Evolutionary conservation across 148 eudicot genomes (phyloP), one percentile per base, ranked within the genome.

Genomic region (Pouteria glomerata): DNA sequence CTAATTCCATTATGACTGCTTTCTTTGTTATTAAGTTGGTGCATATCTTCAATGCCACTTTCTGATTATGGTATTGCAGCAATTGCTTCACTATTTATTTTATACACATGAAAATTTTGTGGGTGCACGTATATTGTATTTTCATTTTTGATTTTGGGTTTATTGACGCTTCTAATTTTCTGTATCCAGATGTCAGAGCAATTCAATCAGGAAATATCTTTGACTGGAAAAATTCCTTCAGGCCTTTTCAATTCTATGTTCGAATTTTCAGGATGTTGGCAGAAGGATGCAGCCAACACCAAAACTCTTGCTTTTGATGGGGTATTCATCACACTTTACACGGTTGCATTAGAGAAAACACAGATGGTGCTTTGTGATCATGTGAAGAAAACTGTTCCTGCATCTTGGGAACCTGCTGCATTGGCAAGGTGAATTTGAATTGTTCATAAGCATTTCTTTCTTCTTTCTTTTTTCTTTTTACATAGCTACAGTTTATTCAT

Each of bases 321-420:
- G 57, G 87, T 95, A 63, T 87, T 90, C 76, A 91, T 95, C 77
- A 86, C 90, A 33, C 77, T 95, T 42, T 95, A 95, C 71, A 77
- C 97, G 16, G 84, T 92, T 77, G 97, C 96, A 48, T 85, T 95
- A 44, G 97, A 92, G 81, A 89, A 92, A 72, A 79, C 89, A 84
- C 99, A 91, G 60, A 75, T 91, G 88, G 87, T 89, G 73, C 84
- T 95, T 66, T 76, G 88, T 76, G 93, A 95, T 69, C 89, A 83
- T 73, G 97, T 95, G 71, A 95, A 89, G 82, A 86, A 85, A 83
- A 90, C 94, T 76, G 98, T 95, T 73, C 98, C 98, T 19, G 82
- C 97, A 34, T 73, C 96, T 73, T 95, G 98, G 98, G 98, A 95
- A 60, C 97, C 98, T 80, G 89, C 93, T 76, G 91, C 97, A 63